Base-by-base conservation (phyloP, 164 flowering plant species). In the Magnolia changhungtana region DNA sequence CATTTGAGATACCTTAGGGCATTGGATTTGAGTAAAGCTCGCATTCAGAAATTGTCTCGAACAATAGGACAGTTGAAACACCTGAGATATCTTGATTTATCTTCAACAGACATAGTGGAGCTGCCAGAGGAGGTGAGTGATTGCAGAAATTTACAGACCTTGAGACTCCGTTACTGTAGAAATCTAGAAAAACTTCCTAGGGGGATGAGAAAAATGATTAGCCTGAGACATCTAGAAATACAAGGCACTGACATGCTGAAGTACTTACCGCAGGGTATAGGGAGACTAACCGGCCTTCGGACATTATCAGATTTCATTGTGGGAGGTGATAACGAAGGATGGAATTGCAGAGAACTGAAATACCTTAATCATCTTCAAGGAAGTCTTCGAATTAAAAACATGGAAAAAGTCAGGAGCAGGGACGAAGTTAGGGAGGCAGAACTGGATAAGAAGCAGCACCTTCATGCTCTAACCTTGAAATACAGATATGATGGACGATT, bases 111-210 rank as follows among this genome's bases (percentile, higher is more conserved):
- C 24, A 70, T 76, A 49, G 55, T 24, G 37, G 18, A 50, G 55
- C 50, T 76, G 37, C 78, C 88, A 20, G 55, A 75, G 2, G 76
- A 83, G 8, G 6, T 81, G 10, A 16, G 78, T 49, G 55, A 20
- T n/a, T 72, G 23, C 63, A 51, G 63, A 9, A 51, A 55, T n/a
- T 55, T 72, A 13, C 63, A 72, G 18, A 51, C 74, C 18, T 19
- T 55, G 20, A 55, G 24, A 63, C 65, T 63, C 7, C 0, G 4
- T 63, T 0, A 0, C 20, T 63, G 74, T 6, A 0, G 1, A 27
- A 24, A 14, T 1, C 72, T 72, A 10, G 2, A 6, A 8, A 72
- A 27, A 23, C 23, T 72, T 4, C 74, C 74, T 10, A 11, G 11
- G 24, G 74, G 63, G 63, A 23, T 52, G 16, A 4, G 31, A 18